phyloP scores from a whole-genome alignment of 2,329 filamentous ascomycete genomes.

The Cercospora berteroae region DNA sequence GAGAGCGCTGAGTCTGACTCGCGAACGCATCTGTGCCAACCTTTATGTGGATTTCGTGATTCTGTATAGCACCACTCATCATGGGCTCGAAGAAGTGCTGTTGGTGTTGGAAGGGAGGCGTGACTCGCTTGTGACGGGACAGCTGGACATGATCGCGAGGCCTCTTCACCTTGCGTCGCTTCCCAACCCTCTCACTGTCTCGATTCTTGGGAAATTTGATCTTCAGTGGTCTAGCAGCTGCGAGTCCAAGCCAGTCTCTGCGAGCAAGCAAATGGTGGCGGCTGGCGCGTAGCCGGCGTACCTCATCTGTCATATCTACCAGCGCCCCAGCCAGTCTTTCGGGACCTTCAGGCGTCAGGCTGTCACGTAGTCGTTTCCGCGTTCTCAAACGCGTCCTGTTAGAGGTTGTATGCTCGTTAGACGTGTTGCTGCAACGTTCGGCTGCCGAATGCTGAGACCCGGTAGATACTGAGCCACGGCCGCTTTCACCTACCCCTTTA shows the following conservation, averaged over 20 bases:
- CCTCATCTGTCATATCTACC: neutral
- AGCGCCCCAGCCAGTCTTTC: neutral
- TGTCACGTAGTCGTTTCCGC: neutral
- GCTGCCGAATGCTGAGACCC: neutral
- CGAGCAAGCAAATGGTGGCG: constrained; percentile 31
- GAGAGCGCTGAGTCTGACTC: constrained; percentile 30
- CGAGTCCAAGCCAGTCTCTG: constrained; percentile 37
- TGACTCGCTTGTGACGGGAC: constrained; percentile 12
- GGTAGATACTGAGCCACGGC: neutral
- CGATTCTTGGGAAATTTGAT: constrained; percentile 26
- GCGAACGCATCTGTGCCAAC: constrained; percentile 36
- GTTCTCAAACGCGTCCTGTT: neutral
- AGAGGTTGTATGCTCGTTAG: neutral
- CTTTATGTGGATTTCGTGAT: constrained; percentile 31
- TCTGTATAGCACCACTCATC: constrained; percentile 32
- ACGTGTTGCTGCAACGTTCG: neutral
- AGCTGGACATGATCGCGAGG: constrained; percentile 9
- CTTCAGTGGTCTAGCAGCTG: constrained; percentile 28
- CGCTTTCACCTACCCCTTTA: neutral
- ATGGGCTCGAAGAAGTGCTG: constrained; percentile 12
- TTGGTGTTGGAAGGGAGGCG: constrained; percentile 26
- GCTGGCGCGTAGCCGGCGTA: neutral
- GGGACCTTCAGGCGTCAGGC: neutral
- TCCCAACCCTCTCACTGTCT: constrained; percentile 32
- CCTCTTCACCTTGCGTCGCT: constrained; percentile 31